phyloP scores from a whole-genome alignment of 352 stramenopile genomes.

The Globisporangium canariense region DNA sequence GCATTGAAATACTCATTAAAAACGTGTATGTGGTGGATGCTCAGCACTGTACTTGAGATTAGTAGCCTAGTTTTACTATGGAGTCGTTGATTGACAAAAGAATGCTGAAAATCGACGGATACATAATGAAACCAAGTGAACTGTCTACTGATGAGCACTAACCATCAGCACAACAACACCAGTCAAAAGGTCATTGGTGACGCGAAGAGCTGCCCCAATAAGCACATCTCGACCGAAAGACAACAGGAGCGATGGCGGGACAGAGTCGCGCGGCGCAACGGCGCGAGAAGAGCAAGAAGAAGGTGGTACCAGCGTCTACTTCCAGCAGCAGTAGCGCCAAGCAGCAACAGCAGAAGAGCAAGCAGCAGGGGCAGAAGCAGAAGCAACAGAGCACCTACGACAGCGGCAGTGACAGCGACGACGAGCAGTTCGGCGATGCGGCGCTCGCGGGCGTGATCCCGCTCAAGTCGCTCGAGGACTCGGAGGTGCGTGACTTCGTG shows the following conservation, averaged over 20 bases:
- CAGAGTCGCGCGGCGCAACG: slow-evolving; percentile 39
- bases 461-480: slow-evolving; percentile 64
- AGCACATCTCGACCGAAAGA: background rate
- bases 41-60: too few relatives aligned
- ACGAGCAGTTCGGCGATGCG: slow-evolving; percentile 19
- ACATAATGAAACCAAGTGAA: too few relatives aligned
- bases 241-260: slow-evolving; percentile 24
- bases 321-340: background rate
- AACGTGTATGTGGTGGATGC: too few relatives aligned
- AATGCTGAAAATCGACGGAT: too few relatives aligned
- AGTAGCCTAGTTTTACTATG: too few relatives aligned
- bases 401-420: slow-evolving; percentile 45
- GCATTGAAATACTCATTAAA: too few relatives aligned
- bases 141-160: too few relatives aligned
- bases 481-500: slow-evolving; percentile 60
- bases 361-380: background rate
- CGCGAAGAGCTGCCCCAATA: slow-evolving; percentile 5
- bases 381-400: slow-evolving; percentile 14
- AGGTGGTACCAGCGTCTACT: slow-evolving; percentile 1
- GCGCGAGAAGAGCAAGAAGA: slow-evolving; percentile 41
- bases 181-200: slow-evolving; percentile 14
- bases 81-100: too few relatives aligned
- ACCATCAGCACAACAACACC: background rate
- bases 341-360: slow-evolving; percentile 7
- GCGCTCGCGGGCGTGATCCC: slow-evolving; percentile 38